Evolutionary conservation across 2,329 filamentous ascomycete genomes (phyloP).

Genomic region (Phialophora tarda): DNA sequence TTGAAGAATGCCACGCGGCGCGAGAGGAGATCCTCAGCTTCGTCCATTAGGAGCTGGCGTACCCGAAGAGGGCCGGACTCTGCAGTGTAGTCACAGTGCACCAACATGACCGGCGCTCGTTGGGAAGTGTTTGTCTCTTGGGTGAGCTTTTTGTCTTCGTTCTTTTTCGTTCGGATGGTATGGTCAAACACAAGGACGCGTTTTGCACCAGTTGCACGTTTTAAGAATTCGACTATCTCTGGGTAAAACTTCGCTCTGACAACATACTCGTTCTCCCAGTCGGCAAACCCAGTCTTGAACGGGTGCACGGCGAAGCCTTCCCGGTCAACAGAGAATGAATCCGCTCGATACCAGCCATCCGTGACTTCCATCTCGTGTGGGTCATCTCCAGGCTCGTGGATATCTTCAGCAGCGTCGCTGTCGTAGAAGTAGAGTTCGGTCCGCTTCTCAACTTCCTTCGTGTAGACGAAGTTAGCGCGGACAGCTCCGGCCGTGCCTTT

Average conservation of each 20-base stretch:
- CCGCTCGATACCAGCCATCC: constrained; percentile 51
- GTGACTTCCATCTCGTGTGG: constrained; percentile 48
- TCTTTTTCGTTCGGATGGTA: constrained; percentile 51
- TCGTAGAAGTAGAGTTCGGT: constrained; percentile 50
- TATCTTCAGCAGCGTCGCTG: constrained; percentile 45
- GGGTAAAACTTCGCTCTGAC: constrained; percentile 54
- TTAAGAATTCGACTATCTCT: constrained; percentile 55
- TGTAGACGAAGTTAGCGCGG: constrained; percentile 55
- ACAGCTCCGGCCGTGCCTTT: constrained; percentile 43
- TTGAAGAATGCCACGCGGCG: constrained; percentile 57
- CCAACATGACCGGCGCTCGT: constrained; percentile 37
- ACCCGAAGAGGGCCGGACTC: constrained; percentile 53
- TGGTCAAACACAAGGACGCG: constrained; percentile 58
- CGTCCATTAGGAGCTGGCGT: constrained; percentile 51
- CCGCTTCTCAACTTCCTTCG: constrained; percentile 50
- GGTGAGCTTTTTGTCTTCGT: constrained; percentile 36
- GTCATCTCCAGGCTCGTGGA: constrained; percentile 51
- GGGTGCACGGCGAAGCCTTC: constrained; percentile 55
- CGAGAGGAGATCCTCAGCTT: constrained; percentile 52
- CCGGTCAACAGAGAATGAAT: constrained; percentile 53
- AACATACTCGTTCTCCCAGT: constrained; percentile 48
- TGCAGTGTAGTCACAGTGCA: constrained; percentile 56
- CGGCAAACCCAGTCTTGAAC: constrained; percentile 47
- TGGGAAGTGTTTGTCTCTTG: constrained; percentile 42
- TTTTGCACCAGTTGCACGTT: constrained; percentile 52